Evolutionary conservation across 73 alveolate genomes (phyloP).

Genomic region (Tetrahymena elliotti): DNA sequence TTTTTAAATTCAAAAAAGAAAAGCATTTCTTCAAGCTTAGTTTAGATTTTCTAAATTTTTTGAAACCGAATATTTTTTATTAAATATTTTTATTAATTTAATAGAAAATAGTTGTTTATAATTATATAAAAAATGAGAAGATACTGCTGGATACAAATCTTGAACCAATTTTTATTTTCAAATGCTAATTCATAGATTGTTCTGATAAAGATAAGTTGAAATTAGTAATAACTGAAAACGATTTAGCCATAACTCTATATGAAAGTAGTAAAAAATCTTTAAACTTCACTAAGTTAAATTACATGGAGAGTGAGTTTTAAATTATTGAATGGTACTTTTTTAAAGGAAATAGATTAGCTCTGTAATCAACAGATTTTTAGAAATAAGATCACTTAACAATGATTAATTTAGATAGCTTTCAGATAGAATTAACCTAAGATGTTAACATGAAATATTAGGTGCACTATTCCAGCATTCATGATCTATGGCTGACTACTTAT

Average conservation of each 20-base stretch:
- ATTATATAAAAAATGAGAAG: background rate
- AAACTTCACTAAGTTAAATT: background rate
- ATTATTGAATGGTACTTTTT: background rate
- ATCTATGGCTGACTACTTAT: background rate
- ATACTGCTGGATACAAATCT: background rate
- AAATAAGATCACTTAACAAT: background rate
- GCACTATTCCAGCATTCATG: background rate
- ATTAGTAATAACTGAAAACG: background rate
- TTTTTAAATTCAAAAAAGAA: too few species aligned
- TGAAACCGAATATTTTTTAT: background rate
- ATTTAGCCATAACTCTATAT: background rate
- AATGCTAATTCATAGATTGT: background rate
- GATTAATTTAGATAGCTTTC: background rate
- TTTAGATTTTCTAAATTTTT: too few species aligned
- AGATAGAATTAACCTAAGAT: background rate
- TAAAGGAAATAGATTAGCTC: background rate
- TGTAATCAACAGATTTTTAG: background rate
- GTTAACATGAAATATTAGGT: background rate
- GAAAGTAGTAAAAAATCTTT: background rate
- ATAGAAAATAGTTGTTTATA: background rate
- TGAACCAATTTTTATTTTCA: background rate
- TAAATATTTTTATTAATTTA: background rate
- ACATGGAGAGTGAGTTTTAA: background rate
- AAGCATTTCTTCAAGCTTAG: too few species aligned
- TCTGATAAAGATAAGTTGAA: background rate